These are phyloP conservation scores for Lupinus albus DNA, from an alignment of 306 rosid genomes.

Conservation along the genomic window DNA sequence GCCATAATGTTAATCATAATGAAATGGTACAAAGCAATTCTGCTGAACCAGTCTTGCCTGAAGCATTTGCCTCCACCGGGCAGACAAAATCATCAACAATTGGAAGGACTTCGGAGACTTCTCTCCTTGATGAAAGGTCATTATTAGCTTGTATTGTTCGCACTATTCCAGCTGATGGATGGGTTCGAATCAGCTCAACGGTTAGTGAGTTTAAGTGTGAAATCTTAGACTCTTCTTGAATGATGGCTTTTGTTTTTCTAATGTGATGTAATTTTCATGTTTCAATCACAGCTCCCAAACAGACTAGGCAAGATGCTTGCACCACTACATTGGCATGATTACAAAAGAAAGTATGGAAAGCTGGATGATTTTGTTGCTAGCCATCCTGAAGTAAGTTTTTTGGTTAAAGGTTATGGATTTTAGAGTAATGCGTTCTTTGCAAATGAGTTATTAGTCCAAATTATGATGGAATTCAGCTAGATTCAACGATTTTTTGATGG, in stretches of 20 bases:
- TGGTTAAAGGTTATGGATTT: slow-evolving; percentile 12
- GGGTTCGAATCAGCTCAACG: slow-evolving; percentile 83
- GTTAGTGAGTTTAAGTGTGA: slow-evolving; percentile 51
- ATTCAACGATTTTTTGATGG: background rate
- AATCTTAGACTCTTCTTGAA: slow-evolving; percentile 19
- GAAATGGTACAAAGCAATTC: slow-evolving; percentile 49
- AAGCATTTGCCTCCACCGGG: slow-evolving; percentile 59
- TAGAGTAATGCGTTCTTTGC: background rate
- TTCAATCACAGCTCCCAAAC: slow-evolving; percentile 76
- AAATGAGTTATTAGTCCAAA: background rate
- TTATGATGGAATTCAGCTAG: slow-evolving; percentile 1
- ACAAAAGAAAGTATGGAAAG: slow-evolving; percentile 85
- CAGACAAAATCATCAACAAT: slow-evolving; percentile 41
- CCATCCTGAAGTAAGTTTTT: slow-evolving; percentile 85
- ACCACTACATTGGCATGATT: slow-evolving; percentile 95
- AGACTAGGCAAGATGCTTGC: slow-evolving; percentile 98
- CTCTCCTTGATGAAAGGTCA: slow-evolving; percentile 83
- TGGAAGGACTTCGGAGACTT: slow-evolving; percentile 55
- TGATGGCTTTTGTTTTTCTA: slow-evolving; percentile 3
- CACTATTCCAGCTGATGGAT: slow-evolving; percentile 93
- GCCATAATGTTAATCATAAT: slow-evolving; percentile 52
- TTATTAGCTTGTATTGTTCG: slow-evolving; percentile 88
- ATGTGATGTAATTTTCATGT: slow-evolving; percentile 23
- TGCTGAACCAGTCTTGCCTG: slow-evolving; percentile 55
- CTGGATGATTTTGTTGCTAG: slow-evolving; percentile 84